Evolutionary conservation across 2,329 filamentous ascomycete genomes (phyloP).

Genomic region (Neurospora sp.): DNA sequence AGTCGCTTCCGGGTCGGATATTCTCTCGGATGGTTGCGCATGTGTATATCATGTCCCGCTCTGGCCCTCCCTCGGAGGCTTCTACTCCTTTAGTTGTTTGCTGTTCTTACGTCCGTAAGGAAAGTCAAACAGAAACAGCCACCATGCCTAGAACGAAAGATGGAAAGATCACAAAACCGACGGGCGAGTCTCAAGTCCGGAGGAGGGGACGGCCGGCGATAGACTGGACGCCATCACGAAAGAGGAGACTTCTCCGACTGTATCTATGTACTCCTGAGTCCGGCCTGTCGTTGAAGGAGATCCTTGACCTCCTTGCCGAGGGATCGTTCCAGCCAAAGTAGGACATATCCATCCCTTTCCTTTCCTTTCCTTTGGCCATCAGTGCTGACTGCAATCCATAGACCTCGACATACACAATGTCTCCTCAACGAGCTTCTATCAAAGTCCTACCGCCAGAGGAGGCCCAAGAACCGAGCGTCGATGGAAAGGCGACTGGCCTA

Average conservation of each 20-base stretch:
- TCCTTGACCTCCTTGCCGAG: constrained; percentile 6
- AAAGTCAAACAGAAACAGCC: background rate
- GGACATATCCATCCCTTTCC: background rate
- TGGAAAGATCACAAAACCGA: constrained; percentile 5
- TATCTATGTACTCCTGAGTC: constrained; percentile 11
- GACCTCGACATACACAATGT: constrained; percentile 10
- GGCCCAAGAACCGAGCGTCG: constrained; percentile 5
- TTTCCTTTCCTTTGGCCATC: background rate
- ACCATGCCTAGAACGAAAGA: constrained; percentile 5
- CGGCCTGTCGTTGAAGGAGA: constrained; percentile 9
- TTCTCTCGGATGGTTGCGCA: background rate
- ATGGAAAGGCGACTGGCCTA: constrained; percentile 7
- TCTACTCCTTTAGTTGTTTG: background rate
- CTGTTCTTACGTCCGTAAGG: background rate
- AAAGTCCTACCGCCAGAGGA: constrained; percentile 11
- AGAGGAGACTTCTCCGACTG: constrained; percentile 8
- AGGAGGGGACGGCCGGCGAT: constrained; percentile 7
- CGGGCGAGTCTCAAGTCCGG: background rate
- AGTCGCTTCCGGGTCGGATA: background rate
- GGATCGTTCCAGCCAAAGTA: constrained; percentile 10
- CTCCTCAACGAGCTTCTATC: constrained; percentile 12
- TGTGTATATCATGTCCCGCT: background rate
- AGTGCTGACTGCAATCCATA: background rate
- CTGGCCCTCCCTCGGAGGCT: background rate
- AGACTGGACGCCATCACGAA: constrained; percentile 8